Base-by-base conservation (phyloP, 2,329 filamentous ascomycete species). In the Periconia macrospinosa region DNA sequence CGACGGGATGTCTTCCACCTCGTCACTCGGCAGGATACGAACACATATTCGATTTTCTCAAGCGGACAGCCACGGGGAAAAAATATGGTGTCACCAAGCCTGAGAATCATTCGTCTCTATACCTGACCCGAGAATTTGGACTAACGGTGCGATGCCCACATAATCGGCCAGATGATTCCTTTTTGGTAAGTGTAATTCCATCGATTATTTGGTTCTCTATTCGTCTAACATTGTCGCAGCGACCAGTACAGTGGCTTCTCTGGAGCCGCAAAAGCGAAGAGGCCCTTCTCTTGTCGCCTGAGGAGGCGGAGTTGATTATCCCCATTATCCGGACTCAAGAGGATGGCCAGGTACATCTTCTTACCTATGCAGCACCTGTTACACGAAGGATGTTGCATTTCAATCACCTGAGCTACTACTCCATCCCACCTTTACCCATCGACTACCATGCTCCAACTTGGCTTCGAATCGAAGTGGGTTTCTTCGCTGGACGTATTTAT, bases 401-500 rank as follows among this genome's bases (percentile, higher is more conserved):
- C 69, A 83, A 85, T 57, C 57, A 63, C 0, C 69, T 89, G 0
- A 61, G 63, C 0, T 88, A 79, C 62, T 83, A 82, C 58, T 68
- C 78, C 0, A 70, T 84, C 1, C 86, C 86, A 0, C 23, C 66
- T 0, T 67, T 85, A 0, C 76, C 80, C 0, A 1, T 35, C 0
- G 47, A 57, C 0, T 80, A 76, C 72, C 44, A 58, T 1, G 66
- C 79, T 0, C 84, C 86, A 0, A 17, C 52, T 0, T 86, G 83
- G 83, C 70, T 89, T 0, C 73, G 66, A 0, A 75, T 83, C 1
- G 83, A 89, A 58, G 62, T 89, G 0, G 86, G 86, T 0, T 75
- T 89, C 6, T 76, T 87, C 45, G 75, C 83, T 0, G 86, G 86
- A 0, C 76, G 85, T 0, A 73, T 89, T 0, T 88, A 89, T 59